phyloP scores from a whole-genome alignment of 1,139 yeast genomes.

The Hanseniaspora uvarum region DNA sequence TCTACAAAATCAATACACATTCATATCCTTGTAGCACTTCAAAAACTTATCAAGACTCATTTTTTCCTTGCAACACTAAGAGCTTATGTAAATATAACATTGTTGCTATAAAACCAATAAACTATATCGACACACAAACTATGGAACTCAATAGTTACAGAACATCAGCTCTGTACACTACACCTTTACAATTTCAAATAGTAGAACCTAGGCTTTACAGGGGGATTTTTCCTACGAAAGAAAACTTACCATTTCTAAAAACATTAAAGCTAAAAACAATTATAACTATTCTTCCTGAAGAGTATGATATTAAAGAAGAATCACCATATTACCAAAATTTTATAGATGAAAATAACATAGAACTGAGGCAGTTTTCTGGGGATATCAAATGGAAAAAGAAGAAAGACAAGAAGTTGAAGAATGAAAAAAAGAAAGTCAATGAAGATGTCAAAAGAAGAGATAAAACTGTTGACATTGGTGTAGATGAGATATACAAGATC shows the following conservation, averaged over 20 bases:
- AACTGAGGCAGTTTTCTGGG: constrained; percentile 55
- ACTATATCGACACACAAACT: no score
- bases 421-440: constrained; percentile 28
- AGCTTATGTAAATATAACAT: no score
- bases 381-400: constrained; percentile 35
- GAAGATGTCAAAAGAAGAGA: constrained; percentile 58
- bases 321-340: constrained; percentile 40
- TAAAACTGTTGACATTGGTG: constrained; percentile 67
- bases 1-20: no score
- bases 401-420: constrained; percentile 28
- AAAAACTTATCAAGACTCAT: no score
- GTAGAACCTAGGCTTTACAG: constrained; percentile 64
- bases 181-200: constrained; percentile 70
- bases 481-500: constrained; percentile 49
- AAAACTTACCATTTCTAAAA: constrained; percentile 62
- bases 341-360: constrained; percentile 40
- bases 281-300: constrained; percentile 68
- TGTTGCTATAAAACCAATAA: background rate
- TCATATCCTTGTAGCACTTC: no score
- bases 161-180: constrained; percentile 35
- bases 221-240: constrained; percentile 77
- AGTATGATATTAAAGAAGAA: constrained; percentile 48
- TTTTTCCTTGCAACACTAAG: background rate
- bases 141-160: background rate
- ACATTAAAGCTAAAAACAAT: constrained; percentile 61